Evolutionary conservation across 768 basidiomycete species (phyloP).

Genomic region (Mycena rosella): DNA sequence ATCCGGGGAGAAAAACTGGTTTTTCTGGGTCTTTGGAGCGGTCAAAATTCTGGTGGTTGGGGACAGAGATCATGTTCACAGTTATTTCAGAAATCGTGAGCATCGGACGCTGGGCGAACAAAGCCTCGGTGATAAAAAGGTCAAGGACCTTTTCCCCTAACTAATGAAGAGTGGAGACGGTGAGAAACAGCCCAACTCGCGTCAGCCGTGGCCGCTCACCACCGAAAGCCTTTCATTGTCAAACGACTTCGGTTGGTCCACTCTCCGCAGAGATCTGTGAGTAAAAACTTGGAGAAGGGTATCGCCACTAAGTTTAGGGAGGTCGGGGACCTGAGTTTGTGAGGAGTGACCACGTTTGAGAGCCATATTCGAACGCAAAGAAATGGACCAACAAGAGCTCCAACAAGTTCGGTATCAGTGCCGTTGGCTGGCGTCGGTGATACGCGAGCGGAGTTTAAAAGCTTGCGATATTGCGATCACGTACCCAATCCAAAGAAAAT

Average conservation of each 20-base stretch:
- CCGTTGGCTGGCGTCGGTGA: too few species aligned
- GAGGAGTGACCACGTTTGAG: slow-evolving; percentile 5
- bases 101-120: slow-evolving; percentile 9
- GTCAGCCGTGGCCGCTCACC: slow-evolving; percentile 19
- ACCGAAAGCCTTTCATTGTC: slow-evolving; percentile 66
- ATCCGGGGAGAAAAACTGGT: neutral
- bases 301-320: slow-evolving; percentile 64
- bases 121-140: neutral
- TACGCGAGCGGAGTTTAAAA: too few species aligned
- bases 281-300: slow-evolving; percentile 77
- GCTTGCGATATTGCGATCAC: too few species aligned
- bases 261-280: slow-evolving; percentile 68
- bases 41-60: neutral
- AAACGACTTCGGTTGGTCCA: slow-evolving; percentile 39
- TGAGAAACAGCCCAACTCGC: neutral
- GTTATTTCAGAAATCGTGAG: neutral
- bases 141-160: slow-evolving; percentile 6
- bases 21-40: neutral
- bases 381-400: too few species aligned
- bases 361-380: too few species aligned
- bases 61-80: neutral
- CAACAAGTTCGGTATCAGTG: too few species aligned
- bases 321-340: slow-evolving; percentile 43
- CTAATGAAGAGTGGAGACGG: slow-evolving; percentile 12
- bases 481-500: neutral